A percentile compares a stretch with the other conserved stretches of the same genome.
Evolutionary conservation across 163 green algal species (phyloP).

Genomic region (Scenedesmus sp.): DNA sequence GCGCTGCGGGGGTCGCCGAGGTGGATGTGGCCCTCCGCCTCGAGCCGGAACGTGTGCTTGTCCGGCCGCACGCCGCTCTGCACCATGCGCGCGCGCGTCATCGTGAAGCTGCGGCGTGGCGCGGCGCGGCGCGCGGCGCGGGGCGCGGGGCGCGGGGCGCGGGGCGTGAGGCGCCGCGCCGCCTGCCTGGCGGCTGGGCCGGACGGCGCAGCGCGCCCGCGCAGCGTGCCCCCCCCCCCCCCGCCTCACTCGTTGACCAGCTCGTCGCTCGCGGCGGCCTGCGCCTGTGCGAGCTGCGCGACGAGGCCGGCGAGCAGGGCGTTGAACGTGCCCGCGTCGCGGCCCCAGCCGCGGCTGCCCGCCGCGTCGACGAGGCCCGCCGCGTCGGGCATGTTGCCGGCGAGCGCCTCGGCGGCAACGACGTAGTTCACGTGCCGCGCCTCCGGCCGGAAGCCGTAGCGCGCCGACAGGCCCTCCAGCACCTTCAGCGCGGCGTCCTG

Average conservation of each 20-base stretch:
- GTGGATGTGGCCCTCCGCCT: slow-evolving; percentile 52
- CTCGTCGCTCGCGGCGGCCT: not conserved
- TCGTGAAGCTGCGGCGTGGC: slow-evolving; percentile 42
- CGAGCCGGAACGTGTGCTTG: slow-evolving; percentile 47
- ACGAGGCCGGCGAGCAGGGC: slow-evolving; percentile 54
- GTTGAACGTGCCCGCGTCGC: slow-evolving; percentile 48
- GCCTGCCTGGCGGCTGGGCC: too few species aligned
- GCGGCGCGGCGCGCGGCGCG: too few species aligned
- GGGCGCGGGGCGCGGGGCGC: too few species aligned
- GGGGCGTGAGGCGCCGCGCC: too few species aligned
- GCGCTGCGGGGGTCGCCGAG: slow-evolving; percentile 48
- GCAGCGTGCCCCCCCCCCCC: too few species aligned
- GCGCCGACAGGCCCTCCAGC: not conserved
- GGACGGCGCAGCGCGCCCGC: too few species aligned
- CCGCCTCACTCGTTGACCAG: too few species aligned
- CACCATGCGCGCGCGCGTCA: slow-evolving; percentile 42
- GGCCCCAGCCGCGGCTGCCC: slow-evolving; percentile 19
- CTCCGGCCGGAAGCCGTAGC: slow-evolving; percentile 21
- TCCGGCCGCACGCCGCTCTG: slow-evolving; percentile 46
- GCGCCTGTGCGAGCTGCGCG: slow-evolving; percentile 33
- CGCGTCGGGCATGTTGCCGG: slow-evolving; percentile 23
- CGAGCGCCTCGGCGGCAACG: not conserved
- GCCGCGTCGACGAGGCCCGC: slow-evolving; percentile 8
- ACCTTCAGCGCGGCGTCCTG: slow-evolving; percentile 21
- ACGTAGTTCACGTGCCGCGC: slow-evolving; percentile 38